phyloP scores from a whole-genome alignment of 108 stramenopile species.

The Cyclotella sp. region DNA sequence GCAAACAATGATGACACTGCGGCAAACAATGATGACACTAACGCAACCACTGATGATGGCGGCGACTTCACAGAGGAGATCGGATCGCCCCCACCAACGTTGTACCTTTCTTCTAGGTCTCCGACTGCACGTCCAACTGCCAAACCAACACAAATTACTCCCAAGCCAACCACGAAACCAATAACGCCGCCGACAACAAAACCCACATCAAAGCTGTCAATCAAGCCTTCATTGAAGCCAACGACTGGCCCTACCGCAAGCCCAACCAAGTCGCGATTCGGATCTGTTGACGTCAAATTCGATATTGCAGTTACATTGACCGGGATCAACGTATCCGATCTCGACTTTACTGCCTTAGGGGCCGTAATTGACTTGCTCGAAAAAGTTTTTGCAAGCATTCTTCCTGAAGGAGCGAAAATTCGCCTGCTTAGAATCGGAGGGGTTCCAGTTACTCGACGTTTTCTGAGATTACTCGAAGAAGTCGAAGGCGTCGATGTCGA shows the following conservation, averaged over 20 bases:
- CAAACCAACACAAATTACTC: conserved; percentile 9
- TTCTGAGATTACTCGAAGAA: conserved; percentile 41
- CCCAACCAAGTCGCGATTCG: conserved; percentile 21
- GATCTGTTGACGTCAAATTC: conserved; percentile 31
- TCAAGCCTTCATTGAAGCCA: conserved; percentile 1
- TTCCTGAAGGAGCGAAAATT: conserved; percentile 40
- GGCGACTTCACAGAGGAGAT: background rate
- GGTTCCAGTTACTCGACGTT: conserved; percentile 23
- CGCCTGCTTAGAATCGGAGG: conserved; percentile 47
- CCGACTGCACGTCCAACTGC: conserved; percentile 9
- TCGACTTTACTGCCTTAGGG: conserved; percentile 32
- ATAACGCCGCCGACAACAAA: background rate
- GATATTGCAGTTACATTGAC: conserved; percentile 24
- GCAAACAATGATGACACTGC: no score
- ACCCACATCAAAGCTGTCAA: conserved; percentile 19
- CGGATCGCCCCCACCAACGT: background rate
- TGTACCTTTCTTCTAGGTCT: background rate
- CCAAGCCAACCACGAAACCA: conserved; percentile 18
- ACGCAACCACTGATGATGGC: no score
- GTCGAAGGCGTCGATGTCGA: conserved; percentile 48
- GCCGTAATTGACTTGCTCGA: conserved; percentile 33
- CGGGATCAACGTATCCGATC: conserved; percentile 30
- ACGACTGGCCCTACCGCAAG: conserved; percentile 22
- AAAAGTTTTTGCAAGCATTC: conserved; percentile 14
- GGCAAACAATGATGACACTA: no score